Evolutionary conservation across 805 yeast genomes (phyloP), one percentile per base, ranked within the genome.

Genomic region (Tanozyma kutaoensis): DNA sequence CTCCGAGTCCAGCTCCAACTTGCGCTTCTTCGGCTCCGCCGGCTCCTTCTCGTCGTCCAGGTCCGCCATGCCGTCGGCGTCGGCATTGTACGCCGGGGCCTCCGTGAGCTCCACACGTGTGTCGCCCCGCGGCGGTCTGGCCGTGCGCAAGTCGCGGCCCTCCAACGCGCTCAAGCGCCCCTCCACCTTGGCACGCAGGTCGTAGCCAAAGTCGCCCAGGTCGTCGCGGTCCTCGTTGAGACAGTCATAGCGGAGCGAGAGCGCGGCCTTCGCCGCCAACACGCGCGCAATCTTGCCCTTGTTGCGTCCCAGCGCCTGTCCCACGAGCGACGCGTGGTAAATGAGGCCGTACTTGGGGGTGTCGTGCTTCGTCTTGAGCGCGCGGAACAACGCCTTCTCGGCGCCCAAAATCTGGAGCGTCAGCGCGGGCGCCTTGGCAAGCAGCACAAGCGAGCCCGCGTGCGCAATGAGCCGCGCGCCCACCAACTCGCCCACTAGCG

Each of bases 201-300:
- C 78, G 42, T 82, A 66, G 48, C 98, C 98, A 46, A 86, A 69
- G 43, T 86, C 93, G 38, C 96, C 95, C 36, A 82, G 72, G 48
- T 91, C 97, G 43, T 84, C 93, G 58, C 96, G 75, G 46, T 91
- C 97, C 65, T 91, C 98, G 38, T 96, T 78, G 35, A 91, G 66
- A 18, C 96, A 94, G 63, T 91, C 98, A 55, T 80, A 88, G 68
- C 98, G 81, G 43, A 88, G 66, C 36, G 95, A 81, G 46, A 91
- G 93, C 30, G 98, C 93, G 41, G 96, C 94, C 66, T 91, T 91
- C 33, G 97, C 97, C 44, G 98, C 98, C 38, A 91, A 72, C 42
- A 91, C 95, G 66, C 98, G 78, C 32, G 98, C 97, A 53, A 91
- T 84, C 68, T 86, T 91, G 66, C 98, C 98, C 70, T 91, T 91